Base-by-base conservation (phyloP, 2,329 filamentous ascomycete genomes). In the Talaromyces sp. region DNA sequence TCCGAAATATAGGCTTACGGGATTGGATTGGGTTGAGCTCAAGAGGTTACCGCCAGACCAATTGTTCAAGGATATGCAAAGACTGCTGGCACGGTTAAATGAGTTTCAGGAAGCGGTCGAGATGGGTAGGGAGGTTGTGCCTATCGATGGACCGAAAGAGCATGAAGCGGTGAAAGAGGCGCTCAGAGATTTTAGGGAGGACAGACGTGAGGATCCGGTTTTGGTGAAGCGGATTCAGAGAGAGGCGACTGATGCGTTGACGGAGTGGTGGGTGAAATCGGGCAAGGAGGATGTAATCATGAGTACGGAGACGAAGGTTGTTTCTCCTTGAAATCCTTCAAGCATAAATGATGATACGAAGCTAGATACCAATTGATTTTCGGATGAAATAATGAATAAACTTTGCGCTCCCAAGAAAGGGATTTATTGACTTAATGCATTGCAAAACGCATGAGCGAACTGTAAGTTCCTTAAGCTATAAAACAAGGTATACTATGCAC, bases 61-160 rank as follows among this genome's bases (percentile, higher is more conserved):
- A 17, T 66, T 70, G 3, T 73, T 73, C 31, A 63, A 49, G 13
- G 64, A 70, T 25, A 73, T 73, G 72, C 69, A 70, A 62, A 57
- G 17, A 10, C 62, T 71, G 43, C 60, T 73, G 7, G 45, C 33
- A 22, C n/a, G 56, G 19, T 67, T 72, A 19, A 69, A 68, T 33
- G 47, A 50, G 8, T 61, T 62, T 39, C 70, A 71, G 52, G 11
- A 27, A 15, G 63, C 62, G n/a, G 50, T 67, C 19, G 66, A 70
- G 41, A 27, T 33, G 49, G 31, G 62, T 2, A 43, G 33, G 15
- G 39, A 63, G n/a, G 52, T 39, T 41, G 58, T 39, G 9, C 39
- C 41, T 15, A 22, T 37, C 19, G 5, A 25, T n/a, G 50, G 43
- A 8, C 59, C 39, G 39, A 3, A 19, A 7, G 1, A 39, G 13